phyloP scores from a whole-genome alignment of 345 rosid genomes.

The Rubroshorea leprosula region DNA sequence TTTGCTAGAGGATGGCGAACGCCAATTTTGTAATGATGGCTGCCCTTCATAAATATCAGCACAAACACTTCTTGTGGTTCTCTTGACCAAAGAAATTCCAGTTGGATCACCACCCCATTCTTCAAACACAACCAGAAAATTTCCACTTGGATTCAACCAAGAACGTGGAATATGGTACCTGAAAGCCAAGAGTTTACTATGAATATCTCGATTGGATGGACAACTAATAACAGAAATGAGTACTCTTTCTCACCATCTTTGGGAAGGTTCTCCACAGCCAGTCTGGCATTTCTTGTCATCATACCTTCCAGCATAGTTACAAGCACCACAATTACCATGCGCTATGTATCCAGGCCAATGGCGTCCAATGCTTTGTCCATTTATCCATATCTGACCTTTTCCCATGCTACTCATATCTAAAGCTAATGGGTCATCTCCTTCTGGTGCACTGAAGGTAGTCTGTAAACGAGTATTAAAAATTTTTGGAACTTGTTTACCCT shows the following conservation, averaged over 20 bases:
- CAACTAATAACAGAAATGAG: neutral
- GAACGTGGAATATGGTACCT: slow-evolving; percentile 87
- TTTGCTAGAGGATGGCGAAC: slow-evolving; percentile 15
- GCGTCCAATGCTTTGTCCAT: slow-evolving; percentile 71
- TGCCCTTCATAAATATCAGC: slow-evolving; percentile 46
- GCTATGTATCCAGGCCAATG: slow-evolving; percentile 66
- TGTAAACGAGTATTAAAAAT: slow-evolving; percentile 7
- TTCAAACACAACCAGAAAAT: slow-evolving; percentile 61
- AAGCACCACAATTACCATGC: slow-evolving; percentile 53
- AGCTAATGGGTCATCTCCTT: slow-evolving; percentile 63
- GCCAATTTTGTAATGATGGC: slow-evolving; percentile 35
- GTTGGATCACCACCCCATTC: slow-evolving; percentile 80
- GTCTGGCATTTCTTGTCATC: slow-evolving; percentile 40
- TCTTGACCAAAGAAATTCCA: slow-evolving; percentile 53
- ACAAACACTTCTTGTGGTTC: slow-evolving; percentile 36
- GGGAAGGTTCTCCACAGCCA: slow-evolving; percentile 69
- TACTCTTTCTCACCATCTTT: slow-evolving; percentile 43
- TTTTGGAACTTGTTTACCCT: no score
- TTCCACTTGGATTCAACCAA: slow-evolving; percentile 61
- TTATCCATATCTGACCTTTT: slow-evolving; percentile 73
- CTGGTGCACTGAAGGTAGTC: slow-evolving; percentile 56
- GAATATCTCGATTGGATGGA: neutral
- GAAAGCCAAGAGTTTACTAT: slow-evolving; percentile 8
- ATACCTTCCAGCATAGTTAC: slow-evolving; percentile 58
- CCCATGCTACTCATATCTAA: slow-evolving; percentile 74